Evolutionary conservation across 176 grass and related monocot species (phyloP), one percentile per base, ranked within the genome.

Genomic region (Triticum turgidum): DNA sequence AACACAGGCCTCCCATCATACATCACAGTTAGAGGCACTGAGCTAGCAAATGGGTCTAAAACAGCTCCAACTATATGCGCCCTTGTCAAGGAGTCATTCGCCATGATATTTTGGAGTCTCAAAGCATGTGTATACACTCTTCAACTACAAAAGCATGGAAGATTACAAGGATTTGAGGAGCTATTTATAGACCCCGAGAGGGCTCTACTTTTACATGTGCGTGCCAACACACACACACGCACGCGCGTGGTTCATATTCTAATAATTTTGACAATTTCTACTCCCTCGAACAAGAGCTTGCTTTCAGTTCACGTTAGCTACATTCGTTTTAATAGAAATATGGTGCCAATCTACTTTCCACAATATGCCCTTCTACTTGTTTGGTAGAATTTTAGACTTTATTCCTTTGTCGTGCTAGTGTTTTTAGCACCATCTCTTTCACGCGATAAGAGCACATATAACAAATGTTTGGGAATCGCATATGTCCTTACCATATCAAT

Each of bases 41-140:
- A 80, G 37, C 77, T 79, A 42, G 35, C 32, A 65, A 95, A 95
- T 29, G 80, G 89, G 45, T 98, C 95, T 61, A 95, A 33, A 10
- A 95, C 95, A 85, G 95, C 95, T 64, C 95, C 92, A 65, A 93
- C 79, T 51, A 95, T 87, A 9, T 81, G 76, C 7, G 88, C 88
- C 37, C 92, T 87, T 45, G 83, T 77, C 83, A 95, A 81, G 38
- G 91, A 87, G 45, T 93, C 95, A 65, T 62, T 81, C 37, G 91
- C 73, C 95, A 98, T 98, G 29, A 29, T 29, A 29, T 29, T 29
- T 29, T 29, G 29, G 29, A 29, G 29, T 29, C 29, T 29, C 29
- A 29, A 29, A 29, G 29, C 29, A 29, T 29, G 73, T 79, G 63
- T 88, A 21, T n/a, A 30, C 42, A 18, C 70, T 89, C 61, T 63